These are phyloP conservation scores for Septoria linicola DNA, from an alignment of 2,329 filamentous ascomycete species.

Conservation along the genomic window DNA sequence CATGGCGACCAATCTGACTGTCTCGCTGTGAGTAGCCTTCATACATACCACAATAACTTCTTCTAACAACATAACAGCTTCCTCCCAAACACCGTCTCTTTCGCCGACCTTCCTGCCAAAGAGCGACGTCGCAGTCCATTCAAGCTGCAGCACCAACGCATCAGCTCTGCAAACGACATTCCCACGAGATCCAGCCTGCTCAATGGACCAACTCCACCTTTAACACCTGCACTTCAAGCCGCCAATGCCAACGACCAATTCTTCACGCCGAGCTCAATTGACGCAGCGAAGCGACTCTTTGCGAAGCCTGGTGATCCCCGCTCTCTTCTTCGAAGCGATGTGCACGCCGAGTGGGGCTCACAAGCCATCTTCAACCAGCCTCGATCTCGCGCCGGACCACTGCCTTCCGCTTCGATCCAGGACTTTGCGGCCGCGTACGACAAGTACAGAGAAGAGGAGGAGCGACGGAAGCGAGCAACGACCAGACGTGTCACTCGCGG, in stretches of 20 bases:
- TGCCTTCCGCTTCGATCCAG: conserved; percentile 73
- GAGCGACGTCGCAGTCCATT: conserved; percentile 29
- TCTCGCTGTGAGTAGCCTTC: conserved; percentile 36
- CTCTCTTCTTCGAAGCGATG: conserved; percentile 67
- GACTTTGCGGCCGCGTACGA: conserved; percentile 59
- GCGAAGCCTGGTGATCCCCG: conserved; percentile 49
- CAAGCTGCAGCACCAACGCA: conserved; percentile 41
- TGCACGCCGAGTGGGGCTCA: conserved; percentile 72
- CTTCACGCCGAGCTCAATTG: conserved; percentile 45
- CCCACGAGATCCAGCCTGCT: conserved; percentile 42
- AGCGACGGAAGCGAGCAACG: conserved; percentile 14
- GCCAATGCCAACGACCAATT: conserved; percentile 38
- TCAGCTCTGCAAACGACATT: conserved; percentile 14
- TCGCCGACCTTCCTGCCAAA: conserved; percentile 57
- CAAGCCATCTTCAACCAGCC: conserved; percentile 70
- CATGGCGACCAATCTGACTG: conserved; percentile 34
- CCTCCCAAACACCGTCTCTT: conserved; percentile 88
- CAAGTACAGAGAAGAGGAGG: conserved; percentile 31
- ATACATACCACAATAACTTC: background rate
- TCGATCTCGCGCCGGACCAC: conserved; percentile 68
- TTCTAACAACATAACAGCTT: conserved; percentile 58
- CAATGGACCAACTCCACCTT: conserved; percentile 41
- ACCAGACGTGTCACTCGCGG: conserved; percentile 25
- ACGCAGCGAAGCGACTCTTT: conserved; percentile 53
- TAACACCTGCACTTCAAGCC: conserved; percentile 40